These are phyloP conservation scores for Chaetomiaceae sp. DNA, from an alignment of 2,329 filamentous ascomycete species.

Conservation along the genomic window DNA sequence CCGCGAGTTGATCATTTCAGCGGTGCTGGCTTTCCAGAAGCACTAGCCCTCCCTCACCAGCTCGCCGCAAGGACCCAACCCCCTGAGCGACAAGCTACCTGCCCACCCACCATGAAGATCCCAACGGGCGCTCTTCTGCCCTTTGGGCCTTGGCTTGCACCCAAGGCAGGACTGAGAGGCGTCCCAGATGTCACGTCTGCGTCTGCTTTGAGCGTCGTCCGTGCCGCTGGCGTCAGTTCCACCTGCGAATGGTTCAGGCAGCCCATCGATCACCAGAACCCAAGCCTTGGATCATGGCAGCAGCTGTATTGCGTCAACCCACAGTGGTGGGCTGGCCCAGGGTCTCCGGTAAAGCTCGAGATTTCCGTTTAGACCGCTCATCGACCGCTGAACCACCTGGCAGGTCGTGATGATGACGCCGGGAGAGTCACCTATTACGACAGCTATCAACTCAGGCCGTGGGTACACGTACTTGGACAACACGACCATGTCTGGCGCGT, in stretches of 20 bases:
- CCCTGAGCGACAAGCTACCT: neutral
- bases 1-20: neutral
- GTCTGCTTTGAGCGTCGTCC: slow-evolving; percentile 11
- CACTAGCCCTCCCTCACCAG: neutral
- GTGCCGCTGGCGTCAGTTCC: slow-evolving; percentile 2
- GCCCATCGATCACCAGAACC: slow-evolving; percentile 25
- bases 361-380: neutral
- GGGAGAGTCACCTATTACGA: slow-evolving; percentile 16
- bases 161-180: slow-evolving; percentile 16
- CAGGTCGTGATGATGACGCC: slow-evolving; percentile 25
- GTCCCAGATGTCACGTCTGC: slow-evolving; percentile 3
- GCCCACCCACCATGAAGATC: slow-evolving; percentile 18
- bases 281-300: slow-evolving; percentile 19
- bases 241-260: slow-evolving; percentile 25
- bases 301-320: slow-evolving; percentile 26
- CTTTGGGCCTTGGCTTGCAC: slow-evolving; percentile 19
- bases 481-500: slow-evolving; percentile 22
- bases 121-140: slow-evolving; percentile 15
- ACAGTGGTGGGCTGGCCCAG: slow-evolving; percentile 23
- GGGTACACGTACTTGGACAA: slow-evolving; percentile 23
- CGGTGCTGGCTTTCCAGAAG: neutral
- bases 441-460: slow-evolving; percentile 11
- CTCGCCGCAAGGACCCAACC: neutral
- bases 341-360: slow-evolving; percentile 21
- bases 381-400: neutral